These are phyloP conservation scores for Penicillium sp. DNA, from an alignment of 2,329 filamentous ascomycete genomes.

Conservation along the genomic window DNA sequence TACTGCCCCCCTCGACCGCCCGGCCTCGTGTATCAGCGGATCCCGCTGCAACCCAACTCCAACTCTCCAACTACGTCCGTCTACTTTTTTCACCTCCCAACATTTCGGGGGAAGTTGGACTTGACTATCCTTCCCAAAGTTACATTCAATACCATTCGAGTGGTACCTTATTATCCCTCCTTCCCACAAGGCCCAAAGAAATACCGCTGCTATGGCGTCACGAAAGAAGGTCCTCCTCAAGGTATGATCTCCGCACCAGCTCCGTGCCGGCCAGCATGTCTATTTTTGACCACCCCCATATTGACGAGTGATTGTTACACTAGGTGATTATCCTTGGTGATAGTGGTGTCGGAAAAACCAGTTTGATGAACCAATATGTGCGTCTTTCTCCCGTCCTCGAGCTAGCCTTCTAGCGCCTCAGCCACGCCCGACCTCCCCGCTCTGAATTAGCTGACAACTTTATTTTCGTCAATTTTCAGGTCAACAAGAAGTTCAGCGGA, in stretches of 20 bases:
- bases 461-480: conserved; percentile 53
- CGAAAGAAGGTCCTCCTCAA: conserved; percentile 90
- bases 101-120: not conserved
- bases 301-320: conserved; percentile 11
- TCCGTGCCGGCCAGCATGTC: conserved; percentile 7
- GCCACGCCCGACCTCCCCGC: conserved; percentile 10
- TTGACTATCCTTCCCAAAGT: not conserved
- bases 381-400: conserved; percentile 34
- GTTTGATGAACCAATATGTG: conserved; percentile 99
- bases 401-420: conserved; percentile 1
- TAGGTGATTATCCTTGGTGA: conserved; percentile 99
- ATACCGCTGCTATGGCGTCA: conserved; percentile 61
- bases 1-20: conserved; percentile 35
- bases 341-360: conserved; percentile 98
- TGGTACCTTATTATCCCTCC: not conserved
- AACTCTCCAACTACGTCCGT: conserved; percentile 15
- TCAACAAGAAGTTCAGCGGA: conserved; percentile 99
- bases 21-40: conserved; percentile 34
- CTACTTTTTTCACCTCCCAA: not conserved
- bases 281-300: not conserved
- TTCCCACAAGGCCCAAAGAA: not conserved
- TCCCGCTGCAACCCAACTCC: conserved; percentile 28
- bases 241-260: conserved; percentile 52
- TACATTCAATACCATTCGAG: not conserved
- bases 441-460: conserved; percentile 16